Evolutionary conservation across 2,329 filamentous ascomycete species (phyloP), one percentile per base, ranked within the genome.

Genomic region (Verticillium nonalfalfae): DNA sequence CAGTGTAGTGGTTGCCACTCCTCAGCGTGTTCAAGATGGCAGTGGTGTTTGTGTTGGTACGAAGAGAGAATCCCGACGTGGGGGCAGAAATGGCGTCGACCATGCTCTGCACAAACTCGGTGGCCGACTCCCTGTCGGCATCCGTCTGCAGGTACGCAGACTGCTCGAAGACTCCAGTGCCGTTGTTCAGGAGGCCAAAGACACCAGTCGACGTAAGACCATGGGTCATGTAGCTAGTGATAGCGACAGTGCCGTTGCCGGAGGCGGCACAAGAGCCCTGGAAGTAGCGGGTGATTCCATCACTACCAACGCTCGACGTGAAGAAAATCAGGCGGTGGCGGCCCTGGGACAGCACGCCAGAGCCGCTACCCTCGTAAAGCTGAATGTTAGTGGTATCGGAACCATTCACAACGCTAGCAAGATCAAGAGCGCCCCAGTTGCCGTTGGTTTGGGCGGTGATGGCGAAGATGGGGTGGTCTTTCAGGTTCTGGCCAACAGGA

Each of bases 201-300:
- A 77, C 68, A 40, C 81, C 78, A 58, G 76, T 73, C 52, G 81
- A 82, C 4, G 76, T 78, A 4, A 79, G 75, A 18, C 79, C 79
- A 50, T 82, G 80, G 18, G 76, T 82, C 21, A 84, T 75, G 72
- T 82, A 83, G 7, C 81, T 72, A 68, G 81, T 78, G 58, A 79
- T 73, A 38, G 75, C 76, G 61, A 83, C 71, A 34, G 76, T 71
- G 55, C 77, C 77, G 39, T 74, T 68, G 14, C 75, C 73, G 1
- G 76, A 69, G 0, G 76, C 73, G 63, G 76, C 76, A 70, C 76
- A 78, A 10, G 79, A 82, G 40, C 78, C 81, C 68, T 82, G 75
- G 57, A 76, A 61, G 64, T 71, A 72, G n/a, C 72, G 69, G 52
- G 71, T 74, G 31, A 68, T 68, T 4, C 78, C 78, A 35, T 75